Evolutionary conservation across 2,329 filamentous ascomycete species (phyloP).

Genomic region (Myriosclerotinia duriaeana): DNA sequence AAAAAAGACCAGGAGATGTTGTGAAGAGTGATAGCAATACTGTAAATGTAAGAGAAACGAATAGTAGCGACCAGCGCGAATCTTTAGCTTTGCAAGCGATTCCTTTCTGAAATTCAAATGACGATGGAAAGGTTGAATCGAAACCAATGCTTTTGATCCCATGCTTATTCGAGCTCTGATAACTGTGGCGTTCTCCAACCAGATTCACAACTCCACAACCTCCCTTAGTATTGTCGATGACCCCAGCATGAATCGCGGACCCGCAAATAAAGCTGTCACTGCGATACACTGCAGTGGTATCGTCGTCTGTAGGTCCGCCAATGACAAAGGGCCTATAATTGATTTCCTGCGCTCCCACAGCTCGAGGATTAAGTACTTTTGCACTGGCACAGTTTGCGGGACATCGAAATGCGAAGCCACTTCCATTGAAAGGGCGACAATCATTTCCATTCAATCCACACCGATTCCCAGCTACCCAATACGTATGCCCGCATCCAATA

Average conservation of each 20-base stretch:
- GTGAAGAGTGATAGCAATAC: constrained; percentile 78
- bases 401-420: constrained; percentile 71
- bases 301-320: constrained; percentile 57
- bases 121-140: constrained; percentile 83
- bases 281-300: constrained; percentile 63
- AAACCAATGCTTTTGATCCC: constrained; percentile 78
- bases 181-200: constrained; percentile 66
- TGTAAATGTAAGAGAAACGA: constrained; percentile 77
- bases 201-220: constrained; percentile 81
- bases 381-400: constrained; percentile 68
- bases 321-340: constrained; percentile 65
- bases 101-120: constrained; percentile 71
- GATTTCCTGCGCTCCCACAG: constrained; percentile 69
- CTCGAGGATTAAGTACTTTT: constrained; percentile 67
- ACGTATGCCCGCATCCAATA: constrained; percentile 66
- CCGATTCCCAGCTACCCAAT: constrained; percentile 68
- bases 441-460: constrained; percentile 74
- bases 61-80: constrained; percentile 79
- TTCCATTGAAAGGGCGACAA: constrained; percentile 73
- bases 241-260: constrained; percentile 78
- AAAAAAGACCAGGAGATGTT: constrained; percentile 75
- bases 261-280: constrained; percentile 87
- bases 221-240: constrained; percentile 68
- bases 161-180: constrained; percentile 62
- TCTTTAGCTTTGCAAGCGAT: constrained; percentile 71